Evolutionary conservation across 305 asterid species (phyloP), one percentile per base, ranked within the genome.

Genomic region (Fraxinus floribunda): DNA sequence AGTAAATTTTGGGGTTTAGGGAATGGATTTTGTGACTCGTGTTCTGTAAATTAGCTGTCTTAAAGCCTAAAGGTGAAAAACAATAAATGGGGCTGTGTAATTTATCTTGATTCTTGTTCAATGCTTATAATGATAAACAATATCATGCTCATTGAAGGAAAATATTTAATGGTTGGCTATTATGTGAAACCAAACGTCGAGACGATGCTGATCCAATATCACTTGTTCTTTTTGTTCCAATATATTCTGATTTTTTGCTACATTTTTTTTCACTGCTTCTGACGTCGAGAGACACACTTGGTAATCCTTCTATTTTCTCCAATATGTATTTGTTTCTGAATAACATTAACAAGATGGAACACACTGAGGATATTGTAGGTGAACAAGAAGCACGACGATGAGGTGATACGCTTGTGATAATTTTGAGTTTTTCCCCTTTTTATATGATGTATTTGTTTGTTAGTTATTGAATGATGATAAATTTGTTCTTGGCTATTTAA

Each of bases 261-360:
- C 30, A 6, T 20, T 60, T 60, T 18, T 60, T 20, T 0, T 60
- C 30, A 20, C 0, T 60, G 70, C 13, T 60, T 60, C 30, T 60
- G 30, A 60, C 30, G 20, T 60, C 30, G 20, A 18, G 32, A 60
- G 32, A 60, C 8, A 16, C 20, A 52, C 22, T n/a, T 16, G 64
- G 22, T 52, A 52, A 52, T 16, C 22, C 30, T 20, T 60, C 32
- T 60, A 18, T 36, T 18, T 60, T 3, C 11, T 60, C 30, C 70
- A n/a, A 20, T 4, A 68, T 62, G 81, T 52, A 73, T 64, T 41
- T 77, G 32, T 46, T 18, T 75, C 34, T 75, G 24, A 72, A 39
- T 81, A 30, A 39, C 7, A 38, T 44, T 66, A 20, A 81, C 78
- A 86, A 85, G 83, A 95, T 95, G 98, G 98, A 94, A 84, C 93